These are phyloP conservation scores for Keithomyces neogunnii DNA, from an alignment of 2,329 filamentous ascomycete genomes.

Conservation along the genomic window DNA sequence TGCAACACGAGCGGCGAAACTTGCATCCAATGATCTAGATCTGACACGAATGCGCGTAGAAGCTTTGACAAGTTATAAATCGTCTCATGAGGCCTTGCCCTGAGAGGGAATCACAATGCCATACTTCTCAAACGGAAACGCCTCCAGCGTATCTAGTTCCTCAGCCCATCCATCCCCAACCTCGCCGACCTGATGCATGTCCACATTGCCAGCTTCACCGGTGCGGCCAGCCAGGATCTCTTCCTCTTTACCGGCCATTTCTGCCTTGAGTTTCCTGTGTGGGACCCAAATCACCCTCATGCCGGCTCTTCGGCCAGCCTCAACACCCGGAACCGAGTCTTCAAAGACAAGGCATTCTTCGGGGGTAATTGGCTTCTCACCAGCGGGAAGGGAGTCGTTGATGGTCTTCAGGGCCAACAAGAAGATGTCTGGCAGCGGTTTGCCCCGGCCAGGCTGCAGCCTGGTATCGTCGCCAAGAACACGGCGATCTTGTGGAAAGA, in stretches of 20 bases:
- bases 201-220: slow-evolving; percentile 53
- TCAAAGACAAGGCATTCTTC: slow-evolving; percentile 95
- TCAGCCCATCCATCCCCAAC: slow-evolving; percentile 53
- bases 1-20: too few relatives aligned
- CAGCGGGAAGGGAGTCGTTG: slow-evolving; percentile 61
- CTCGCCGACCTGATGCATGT: slow-evolving; percentile 48
- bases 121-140: slow-evolving; percentile 51
- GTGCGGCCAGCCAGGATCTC: slow-evolving; percentile 78
- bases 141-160: slow-evolving; percentile 39
- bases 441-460: slow-evolving; percentile 73
- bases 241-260: slow-evolving; percentile 67
- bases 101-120: slow-evolving; percentile 39
- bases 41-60: not conserved
- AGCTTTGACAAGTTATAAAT: not conserved
- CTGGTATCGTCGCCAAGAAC: slow-evolving; percentile 81
- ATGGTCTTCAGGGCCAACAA: slow-evolving; percentile 76
- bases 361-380: slow-evolving; percentile 59
- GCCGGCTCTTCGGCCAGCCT: slow-evolving; percentile 80
- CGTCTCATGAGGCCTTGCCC: not conserved
- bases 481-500: slow-evolving; percentile 61
- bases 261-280: slow-evolving; percentile 66
- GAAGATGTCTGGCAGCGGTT: slow-evolving; percentile 93
- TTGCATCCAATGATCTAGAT: not conserved
- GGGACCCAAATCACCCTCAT: slow-evolving; percentile 95
- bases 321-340: slow-evolving; percentile 87